phyloP scores from a whole-genome alignment of 2,329 filamentous ascomycete species.

The Aspergillus brunneoviolaceus region DNA sequence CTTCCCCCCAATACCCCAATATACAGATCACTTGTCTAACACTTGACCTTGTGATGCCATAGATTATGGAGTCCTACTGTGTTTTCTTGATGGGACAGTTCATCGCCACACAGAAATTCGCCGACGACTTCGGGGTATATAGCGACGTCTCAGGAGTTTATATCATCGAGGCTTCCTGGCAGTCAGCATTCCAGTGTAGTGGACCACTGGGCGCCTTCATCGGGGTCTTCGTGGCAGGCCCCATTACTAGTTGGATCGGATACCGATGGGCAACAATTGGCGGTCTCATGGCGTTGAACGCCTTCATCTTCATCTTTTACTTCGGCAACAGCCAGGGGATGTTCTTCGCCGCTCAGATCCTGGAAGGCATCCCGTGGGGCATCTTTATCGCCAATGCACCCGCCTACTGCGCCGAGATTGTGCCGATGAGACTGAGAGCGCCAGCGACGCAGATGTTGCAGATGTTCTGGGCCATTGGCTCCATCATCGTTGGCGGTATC shows the following conservation, averaged over 20 bases:
- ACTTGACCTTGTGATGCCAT: conserved; percentile 10
- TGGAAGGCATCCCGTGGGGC: conserved; percentile 65
- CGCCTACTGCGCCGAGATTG: conserved; percentile 63
- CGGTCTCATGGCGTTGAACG: conserved; percentile 54
- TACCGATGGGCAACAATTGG: conserved; percentile 60
- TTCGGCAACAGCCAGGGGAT: conserved; percentile 47
- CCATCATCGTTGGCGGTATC: conserved; percentile 60
- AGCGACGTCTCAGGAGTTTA: conserved; percentile 22
- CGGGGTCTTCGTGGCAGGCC: conserved; percentile 52
- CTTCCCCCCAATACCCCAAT: conserved; percentile 9
- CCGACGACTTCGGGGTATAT: conserved; percentile 47
- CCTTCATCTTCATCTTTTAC: conserved; percentile 53
- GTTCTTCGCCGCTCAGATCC: conserved; percentile 55
- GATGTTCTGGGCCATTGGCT: conserved; percentile 65
- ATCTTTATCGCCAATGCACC: conserved; percentile 66
- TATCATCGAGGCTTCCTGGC: conserved; percentile 56
- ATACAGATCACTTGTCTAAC: conserved; percentile 21
- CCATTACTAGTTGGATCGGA: conserved; percentile 59
- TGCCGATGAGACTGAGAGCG: conserved; percentile 58
- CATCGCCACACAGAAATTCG: conserved; percentile 53
- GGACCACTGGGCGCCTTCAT: conserved; percentile 55
- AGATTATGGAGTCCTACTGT: conserved; percentile 66
- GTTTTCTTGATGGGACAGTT: conserved; percentile 63
- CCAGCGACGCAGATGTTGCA: conserved; percentile 63
- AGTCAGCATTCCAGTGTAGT: conserved; percentile 56